Evolutionary conservation across 768 basidiomycete species (phyloP), one percentile per base, ranked within the genome.

Genomic region (Leccinellum luteum): DNA sequence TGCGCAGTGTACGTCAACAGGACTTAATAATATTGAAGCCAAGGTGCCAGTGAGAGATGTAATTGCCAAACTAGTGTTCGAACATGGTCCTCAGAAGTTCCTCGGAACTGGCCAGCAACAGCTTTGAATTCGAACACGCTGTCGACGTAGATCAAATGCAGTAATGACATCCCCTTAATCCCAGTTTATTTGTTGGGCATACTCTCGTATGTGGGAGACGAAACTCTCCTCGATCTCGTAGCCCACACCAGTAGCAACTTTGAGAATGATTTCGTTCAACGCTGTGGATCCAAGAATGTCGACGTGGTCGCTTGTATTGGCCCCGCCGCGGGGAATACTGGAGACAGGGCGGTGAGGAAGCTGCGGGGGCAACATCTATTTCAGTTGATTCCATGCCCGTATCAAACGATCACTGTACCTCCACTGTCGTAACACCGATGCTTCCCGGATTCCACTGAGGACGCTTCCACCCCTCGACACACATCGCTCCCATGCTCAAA

Each of bases 401-500:
- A 49, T 38, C 45, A 38, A n/a, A 41, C 30, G 35, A 48, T 54
- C 49, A 6, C 62, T 77, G 61, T 64, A 94, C 90, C 83, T 95
- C 93, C 55, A 94, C 85, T 15, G 94, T 96, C 25, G 86, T 84
- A 49, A 98, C 75, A 64, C 85, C 81, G 68, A 97, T 93, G n/a
- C 88, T 81, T 13, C 85, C 89, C 1, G 96, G 96, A 72, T 98
- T 98, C 92, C 93, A 98, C 54, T 86, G 78, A 60, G 81, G 81
- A 56, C 86, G 79, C 71, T 90, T 90, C 96, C 95, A 97, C 7
- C 95, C 96, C 67, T 94, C 92, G 12, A 90, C 87, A 66, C 96
- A 98, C 94, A 98, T 97, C n/a, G 90, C 85, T 15, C 94, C 96
- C 53, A 94, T 78, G 62, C 90, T 92, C 32, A 95, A 66, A 43